A percentile compares a stretch with the other conserved stretches of the same genome.
Conservation (phyloP, 2,329 filamentous ascomycete genomes). For the Pseudocercospora pini-densiflorae region DNA sequence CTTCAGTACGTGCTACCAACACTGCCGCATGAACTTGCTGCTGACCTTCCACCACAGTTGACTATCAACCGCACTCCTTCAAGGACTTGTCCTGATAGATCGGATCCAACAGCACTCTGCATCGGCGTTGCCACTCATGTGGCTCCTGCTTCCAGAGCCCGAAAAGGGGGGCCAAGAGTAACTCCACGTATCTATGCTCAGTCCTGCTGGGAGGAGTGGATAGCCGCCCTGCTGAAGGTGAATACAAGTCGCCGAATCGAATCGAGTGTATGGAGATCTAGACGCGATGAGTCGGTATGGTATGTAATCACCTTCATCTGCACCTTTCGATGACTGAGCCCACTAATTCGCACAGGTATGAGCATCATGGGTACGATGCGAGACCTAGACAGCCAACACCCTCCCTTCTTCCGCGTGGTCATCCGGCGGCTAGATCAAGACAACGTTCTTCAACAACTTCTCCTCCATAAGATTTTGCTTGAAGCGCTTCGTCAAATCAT, state of each 20-base stretch:
- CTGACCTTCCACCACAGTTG: not conserved
- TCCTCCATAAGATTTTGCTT: not conserved
- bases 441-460: not conserved
- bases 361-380: not conserved
- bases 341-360: not conserved
- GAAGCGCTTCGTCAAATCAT: no score
- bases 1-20: not conserved
- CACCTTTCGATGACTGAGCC: no score
- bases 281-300: not conserved
- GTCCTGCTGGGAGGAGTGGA: not conserved
- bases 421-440: not conserved
- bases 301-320: not conserved
- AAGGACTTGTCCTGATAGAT: no score
- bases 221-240: not conserved
- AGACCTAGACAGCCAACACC: not conserved
- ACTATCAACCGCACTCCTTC: no score
- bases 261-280: not conserved
- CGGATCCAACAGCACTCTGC: no score
- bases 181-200: not conserved
- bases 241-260: not conserved
- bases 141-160: not conserved
- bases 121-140: no score
- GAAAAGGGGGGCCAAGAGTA: not conserved
- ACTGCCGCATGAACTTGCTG: not conserved
- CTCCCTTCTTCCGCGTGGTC: not conserved